Percentiles rank a stretch among this genome's conserved stretches.
Conservation (phyloP, 179 eudicot species). For the Vitellaria paradoxa region DNA sequence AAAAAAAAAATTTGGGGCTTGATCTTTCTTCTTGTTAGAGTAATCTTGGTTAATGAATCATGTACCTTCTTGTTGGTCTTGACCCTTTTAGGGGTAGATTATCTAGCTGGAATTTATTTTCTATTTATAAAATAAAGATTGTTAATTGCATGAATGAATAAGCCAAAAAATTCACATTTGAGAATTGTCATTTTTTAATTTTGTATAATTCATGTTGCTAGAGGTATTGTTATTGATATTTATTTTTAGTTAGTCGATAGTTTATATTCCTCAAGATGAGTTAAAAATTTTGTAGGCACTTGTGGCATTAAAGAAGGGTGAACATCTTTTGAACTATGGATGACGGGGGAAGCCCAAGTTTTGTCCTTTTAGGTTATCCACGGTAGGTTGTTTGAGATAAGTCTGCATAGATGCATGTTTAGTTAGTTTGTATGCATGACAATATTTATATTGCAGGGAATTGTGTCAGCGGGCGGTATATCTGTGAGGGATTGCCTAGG, state of each 20-base stretch:
- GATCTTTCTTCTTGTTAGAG: no score
- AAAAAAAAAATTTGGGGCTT: no score
- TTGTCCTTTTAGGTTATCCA: no score
- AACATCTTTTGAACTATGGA: slow-evolving; percentile 68
- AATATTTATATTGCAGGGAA: not conserved
- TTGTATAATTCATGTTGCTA: slow-evolving; percentile 6
- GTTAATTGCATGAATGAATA: not conserved
- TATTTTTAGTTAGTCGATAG: not conserved
- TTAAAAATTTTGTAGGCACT: slow-evolving; percentile 42
- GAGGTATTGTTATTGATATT: not conserved
- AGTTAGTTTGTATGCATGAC: no score
- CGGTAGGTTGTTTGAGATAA: slow-evolving; percentile 34
- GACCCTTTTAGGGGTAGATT: not conserved
- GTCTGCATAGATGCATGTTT: not conserved
- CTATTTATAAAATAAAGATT: not conserved
- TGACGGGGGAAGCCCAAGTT: slow-evolving; percentile 76
- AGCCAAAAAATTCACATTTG: not conserved
- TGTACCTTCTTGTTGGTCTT: slow-evolving; percentile 1
- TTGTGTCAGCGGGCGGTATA: not conserved
- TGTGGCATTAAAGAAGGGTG: slow-evolving; percentile 64
- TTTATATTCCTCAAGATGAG: not conserved
- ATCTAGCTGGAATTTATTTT: not conserved
- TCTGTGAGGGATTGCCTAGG: not conserved
- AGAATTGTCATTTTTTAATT: not conserved
- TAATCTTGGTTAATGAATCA: not conserved